Percentiles rank a stretch among this genome's conserved stretches.
Conservation (phyloP, 495 filamentous ascomycete genomes). For the Aspergillus funiculosus region DNA sequence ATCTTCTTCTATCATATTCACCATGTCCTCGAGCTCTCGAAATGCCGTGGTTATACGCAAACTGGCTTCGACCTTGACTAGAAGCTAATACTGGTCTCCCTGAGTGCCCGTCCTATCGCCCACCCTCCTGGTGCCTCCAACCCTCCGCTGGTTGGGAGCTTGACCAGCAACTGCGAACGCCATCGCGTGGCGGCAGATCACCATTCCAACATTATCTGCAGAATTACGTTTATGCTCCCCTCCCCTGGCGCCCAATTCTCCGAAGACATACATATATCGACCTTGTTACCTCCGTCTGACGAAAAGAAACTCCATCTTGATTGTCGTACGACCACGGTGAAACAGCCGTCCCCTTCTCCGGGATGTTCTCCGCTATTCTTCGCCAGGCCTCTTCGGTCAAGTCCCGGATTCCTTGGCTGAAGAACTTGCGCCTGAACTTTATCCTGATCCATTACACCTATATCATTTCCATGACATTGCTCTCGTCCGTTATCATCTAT, state of each 20-base stretch:
- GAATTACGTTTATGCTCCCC: not conserved
- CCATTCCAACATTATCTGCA: slow-evolving; percentile 7
- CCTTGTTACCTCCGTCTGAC: not conserved
- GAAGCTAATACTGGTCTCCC: slow-evolving; percentile 5
- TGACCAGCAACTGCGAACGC: slow-evolving; percentile 6
- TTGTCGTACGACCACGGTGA: slow-evolving; percentile 8
- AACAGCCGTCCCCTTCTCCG: slow-evolving; percentile 15
- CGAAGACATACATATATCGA: slow-evolving; percentile 10
- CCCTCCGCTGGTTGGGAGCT: not conserved
- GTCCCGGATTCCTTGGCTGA: slow-evolving; percentile 30
- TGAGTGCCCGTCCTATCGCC: not conserved
- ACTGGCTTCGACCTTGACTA: not conserved
- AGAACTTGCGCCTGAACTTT: slow-evolving; percentile 67
- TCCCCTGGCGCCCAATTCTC: slow-evolving; percentile 1
- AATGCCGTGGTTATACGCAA: not conserved
- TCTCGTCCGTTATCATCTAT: slow-evolving; percentile 73
- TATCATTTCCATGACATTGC: slow-evolving; percentile 60
- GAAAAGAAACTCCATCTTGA: not conserved
- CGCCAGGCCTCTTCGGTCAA: slow-evolving; percentile 13
- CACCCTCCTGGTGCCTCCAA: not conserved
- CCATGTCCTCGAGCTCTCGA: slow-evolving; percentile 4
- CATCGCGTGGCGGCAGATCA: slow-evolving; percentile 12
- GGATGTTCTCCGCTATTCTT: slow-evolving; percentile 31
- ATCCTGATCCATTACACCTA: slow-evolving; percentile 83
- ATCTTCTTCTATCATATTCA: not conserved